Evolutionary conservation across 2,329 filamentous ascomycete species (phyloP).

Genomic region (Diaporthe velutina): DNA sequence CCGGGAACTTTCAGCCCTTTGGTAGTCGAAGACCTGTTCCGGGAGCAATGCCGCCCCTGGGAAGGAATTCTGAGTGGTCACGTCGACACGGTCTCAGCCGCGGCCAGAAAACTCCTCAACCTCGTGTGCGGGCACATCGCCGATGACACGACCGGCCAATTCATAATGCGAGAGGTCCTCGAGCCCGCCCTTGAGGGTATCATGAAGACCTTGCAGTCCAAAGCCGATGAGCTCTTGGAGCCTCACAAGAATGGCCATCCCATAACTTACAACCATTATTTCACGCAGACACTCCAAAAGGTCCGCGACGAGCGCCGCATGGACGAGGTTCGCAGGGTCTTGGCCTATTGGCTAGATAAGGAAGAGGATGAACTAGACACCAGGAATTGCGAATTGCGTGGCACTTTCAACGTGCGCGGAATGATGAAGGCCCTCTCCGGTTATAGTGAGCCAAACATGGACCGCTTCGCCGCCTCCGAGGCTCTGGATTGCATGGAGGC

Average conservation of each 20-base stretch:
- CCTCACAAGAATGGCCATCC: slow-evolving; percentile 56
- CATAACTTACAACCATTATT: slow-evolving; percentile 67
- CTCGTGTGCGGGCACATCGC: slow-evolving; percentile 21
- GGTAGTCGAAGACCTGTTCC: slow-evolving; percentile 30
- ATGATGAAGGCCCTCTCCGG: background rate
- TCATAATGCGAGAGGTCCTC: slow-evolving; percentile 20
- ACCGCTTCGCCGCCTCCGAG: slow-evolving; percentile 47
- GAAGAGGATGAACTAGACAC: background rate
- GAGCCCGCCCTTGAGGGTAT: slow-evolving; percentile 45
- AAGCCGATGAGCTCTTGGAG: slow-evolving; percentile 55
- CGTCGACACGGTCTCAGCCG: background rate
- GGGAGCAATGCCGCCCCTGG: slow-evolving; percentile 34
- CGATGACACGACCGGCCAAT: background rate
- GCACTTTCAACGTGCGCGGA: background rate
- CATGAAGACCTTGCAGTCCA: slow-evolving; percentile 46
- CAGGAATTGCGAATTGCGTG: background rate
- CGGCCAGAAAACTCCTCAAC: slow-evolving; percentile 3
- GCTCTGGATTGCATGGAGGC: slow-evolving; percentile 51
- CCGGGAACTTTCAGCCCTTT: slow-evolving; percentile 29
- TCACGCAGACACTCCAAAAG: slow-evolving; percentile 53
- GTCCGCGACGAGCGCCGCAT: slow-evolving; percentile 42
- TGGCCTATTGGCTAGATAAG: slow-evolving; percentile 24
- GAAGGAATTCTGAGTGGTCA: background rate
- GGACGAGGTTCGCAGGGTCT: background rate
- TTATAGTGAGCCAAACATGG: slow-evolving; percentile 43